Conservation (phyloP, 306 rosid species). For the Ochetophila trinervis region DNA sequence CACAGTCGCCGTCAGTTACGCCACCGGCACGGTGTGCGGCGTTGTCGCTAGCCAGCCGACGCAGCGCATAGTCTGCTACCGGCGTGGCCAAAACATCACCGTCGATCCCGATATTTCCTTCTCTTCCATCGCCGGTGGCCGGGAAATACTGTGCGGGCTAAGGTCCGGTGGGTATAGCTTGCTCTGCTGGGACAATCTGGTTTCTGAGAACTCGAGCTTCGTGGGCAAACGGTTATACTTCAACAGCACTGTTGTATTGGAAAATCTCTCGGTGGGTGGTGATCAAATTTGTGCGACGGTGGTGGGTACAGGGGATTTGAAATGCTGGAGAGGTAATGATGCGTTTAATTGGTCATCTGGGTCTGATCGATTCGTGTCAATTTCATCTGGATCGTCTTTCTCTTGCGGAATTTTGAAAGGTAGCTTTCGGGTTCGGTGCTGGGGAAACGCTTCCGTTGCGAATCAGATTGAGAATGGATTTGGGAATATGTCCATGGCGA, state of each 20-base stretch:
- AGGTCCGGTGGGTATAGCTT: conserved; percentile 52
- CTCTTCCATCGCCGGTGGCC: conserved; percentile 69
- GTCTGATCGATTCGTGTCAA: conserved; percentile 36
- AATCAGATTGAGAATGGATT: conserved; percentile 39
- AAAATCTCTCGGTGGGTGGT: conserved; percentile 65
- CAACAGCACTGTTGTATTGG: conserved; percentile 31
- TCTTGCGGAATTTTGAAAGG: conserved; percentile 63
- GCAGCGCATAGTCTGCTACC: conserved; percentile 62
- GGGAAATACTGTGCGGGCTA: conserved; percentile 56
- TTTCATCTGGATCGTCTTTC: conserved; percentile 80
- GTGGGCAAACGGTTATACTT: conserved; percentile 40
- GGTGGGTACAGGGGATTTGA: conserved; percentile 34
- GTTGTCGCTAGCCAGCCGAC: conserved; percentile 42
- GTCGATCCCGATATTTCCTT: conserved; percentile 49
- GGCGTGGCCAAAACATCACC: conserved; percentile 29
- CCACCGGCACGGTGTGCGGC: conserved; percentile 66
- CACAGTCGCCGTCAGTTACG: conserved; percentile 57
- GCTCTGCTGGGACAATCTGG: conserved; percentile 51
- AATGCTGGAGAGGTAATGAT: conserved; percentile 52
- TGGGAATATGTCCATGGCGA: conserved; percentile 48
- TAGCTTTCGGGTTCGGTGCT: conserved; percentile 42
- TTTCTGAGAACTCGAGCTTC: conserved; percentile 20
- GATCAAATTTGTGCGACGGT: conserved; percentile 60
- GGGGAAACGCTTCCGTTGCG: conserved; percentile 45
- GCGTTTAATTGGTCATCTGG: conserved; percentile 22